A percentile compares a stretch with the other conserved stretches of the same genome.
Conservation (phyloP, 2,329 filamentous ascomycete genomes). For the Pleomassaria siparia region DNA sequence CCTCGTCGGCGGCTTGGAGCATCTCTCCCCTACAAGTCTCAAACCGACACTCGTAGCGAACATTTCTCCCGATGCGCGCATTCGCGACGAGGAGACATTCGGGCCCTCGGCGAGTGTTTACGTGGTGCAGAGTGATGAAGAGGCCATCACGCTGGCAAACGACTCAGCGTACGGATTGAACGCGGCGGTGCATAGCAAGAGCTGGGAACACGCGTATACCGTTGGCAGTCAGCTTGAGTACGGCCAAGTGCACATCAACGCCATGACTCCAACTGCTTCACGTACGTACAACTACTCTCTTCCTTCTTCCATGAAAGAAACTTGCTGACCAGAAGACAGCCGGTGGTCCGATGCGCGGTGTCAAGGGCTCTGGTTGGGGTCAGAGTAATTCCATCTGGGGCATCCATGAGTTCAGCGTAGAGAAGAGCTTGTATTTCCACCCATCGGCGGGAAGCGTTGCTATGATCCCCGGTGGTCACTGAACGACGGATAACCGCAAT, state of each 20-base stretch:
- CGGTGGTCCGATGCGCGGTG: conserved; percentile 42
- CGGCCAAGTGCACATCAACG: conserved; percentile 48
- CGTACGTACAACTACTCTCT: neutral
- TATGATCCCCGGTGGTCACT: too few relatives aligned
- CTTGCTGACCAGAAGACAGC: conserved; percentile 46
- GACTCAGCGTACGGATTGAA: conserved; percentile 32
- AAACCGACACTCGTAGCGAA: conserved; percentile 9
- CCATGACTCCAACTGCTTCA: conserved; percentile 31
- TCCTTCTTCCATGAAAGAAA: too few relatives aligned
- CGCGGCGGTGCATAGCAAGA: conserved; percentile 26
- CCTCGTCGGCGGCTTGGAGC: conserved; percentile 17
- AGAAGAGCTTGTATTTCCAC: too few relatives aligned
- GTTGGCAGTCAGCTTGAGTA: conserved; percentile 22
- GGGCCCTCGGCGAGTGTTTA: conserved; percentile 28
- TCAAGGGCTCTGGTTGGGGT: conserved; percentile 50
- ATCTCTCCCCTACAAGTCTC: conserved; percentile 3
- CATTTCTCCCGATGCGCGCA: conserved; percentile 16
- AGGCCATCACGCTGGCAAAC: conserved; percentile 35
- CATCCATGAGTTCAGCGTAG: conserved; percentile 46
- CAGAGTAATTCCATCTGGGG: conserved; percentile 47
- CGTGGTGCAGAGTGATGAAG: conserved; percentile 32
- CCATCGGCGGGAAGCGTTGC: too few relatives aligned
- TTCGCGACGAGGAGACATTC: conserved; percentile 36
- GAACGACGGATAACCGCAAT: too few relatives aligned
- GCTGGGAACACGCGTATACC: conserved; percentile 19